Base-by-base conservation (phyloP, 1,139 yeast genomes). In the Scheffersomyces lignicola region DNA sequence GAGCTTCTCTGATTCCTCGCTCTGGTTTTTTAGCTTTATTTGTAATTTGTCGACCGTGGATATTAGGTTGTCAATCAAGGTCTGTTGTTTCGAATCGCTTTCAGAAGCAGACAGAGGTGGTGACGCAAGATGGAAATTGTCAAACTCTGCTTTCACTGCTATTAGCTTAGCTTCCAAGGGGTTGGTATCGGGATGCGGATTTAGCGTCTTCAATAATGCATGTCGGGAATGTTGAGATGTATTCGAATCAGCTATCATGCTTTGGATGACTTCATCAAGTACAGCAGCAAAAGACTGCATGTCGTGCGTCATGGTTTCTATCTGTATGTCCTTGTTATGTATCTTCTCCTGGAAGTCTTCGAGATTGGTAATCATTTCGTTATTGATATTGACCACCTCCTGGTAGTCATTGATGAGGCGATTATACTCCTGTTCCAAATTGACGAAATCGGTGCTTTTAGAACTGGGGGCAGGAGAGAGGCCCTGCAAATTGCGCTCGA, bases 361-460 rank as follows among this genome's bases (percentile, higher is more conserved):
- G 27, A 69, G 51, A 37, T 54, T 69, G 9, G 52, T 48, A 40
- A 65, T 64, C 30, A 70, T 51, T 32, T 69, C 75, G 36, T 68
- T 64, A 38, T 69, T 67, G 20, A 70, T 50, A 26, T 26, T 21
- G 10, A 15, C 5, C 4, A 26, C 12, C 18, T 26, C 29, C 11
- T 26, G 29, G 11, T 26, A 26, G 10, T 26, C 29, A 26, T 26
- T 52, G 39, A 52, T 56, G 4, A 65, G 51, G 35, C 69, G 74
- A 29, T 65, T 62, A 35, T 65, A 64, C 34, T 62, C 60, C n/a
- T 45, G 43, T 12, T 56, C 47, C 15, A 63, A 44, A 26, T 46
- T 43, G 17, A 48, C 35, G 36, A 51, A 49, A 24, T 55, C 58
- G 8, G 30, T 17, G 14, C 13, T 11, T 4, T 24, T 21, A 14